Evolutionary conservation across 2,329 filamentous ascomycete genomes (phyloP).

Genomic region (Lasiodiplodia theobromae): DNA sequence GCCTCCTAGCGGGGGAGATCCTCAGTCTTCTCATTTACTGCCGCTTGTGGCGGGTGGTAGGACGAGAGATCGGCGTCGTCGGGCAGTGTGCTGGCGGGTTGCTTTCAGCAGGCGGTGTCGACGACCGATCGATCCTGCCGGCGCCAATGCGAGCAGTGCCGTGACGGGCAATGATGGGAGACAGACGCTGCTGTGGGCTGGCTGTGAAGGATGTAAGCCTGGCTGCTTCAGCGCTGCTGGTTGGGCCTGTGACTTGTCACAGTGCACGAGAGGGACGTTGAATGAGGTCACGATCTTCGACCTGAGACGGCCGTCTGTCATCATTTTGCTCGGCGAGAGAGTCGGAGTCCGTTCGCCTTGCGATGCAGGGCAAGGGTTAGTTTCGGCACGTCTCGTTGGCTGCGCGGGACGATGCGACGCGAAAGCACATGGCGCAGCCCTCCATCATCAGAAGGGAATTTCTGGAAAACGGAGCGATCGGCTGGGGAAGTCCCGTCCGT

Average conservation of each 20-base stretch:
- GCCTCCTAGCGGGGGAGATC: background rate
- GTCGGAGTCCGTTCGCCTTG: background rate
- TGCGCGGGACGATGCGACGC: slow-evolving; percentile 16
- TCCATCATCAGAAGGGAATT: background rate
- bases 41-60: background rate
- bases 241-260: slow-evolving; percentile 1
- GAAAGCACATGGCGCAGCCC: slow-evolving; percentile 13
- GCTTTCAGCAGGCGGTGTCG: slow-evolving; percentile 4
- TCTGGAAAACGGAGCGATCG: slow-evolving; percentile 16
- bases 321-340: background rate
- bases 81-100: background rate
- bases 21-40: background rate
- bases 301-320: background rate
- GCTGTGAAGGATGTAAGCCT: background rate
- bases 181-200: slow-evolving; percentile 3
- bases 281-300: slow-evolving; percentile 9
- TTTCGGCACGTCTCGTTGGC: background rate
- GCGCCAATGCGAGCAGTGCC: slow-evolving; percentile 15
- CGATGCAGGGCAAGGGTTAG: background rate
- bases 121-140: background rate
- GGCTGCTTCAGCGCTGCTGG: slow-evolving; percentile 5
- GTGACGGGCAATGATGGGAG: slow-evolving; percentile 7
- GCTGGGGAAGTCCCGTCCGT: background rate
- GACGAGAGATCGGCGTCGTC: slow-evolving; percentile 1
- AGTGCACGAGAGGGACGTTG: background rate